Base-by-base conservation (phyloP, 495 filamentous ascomycete species). In the Aspergillus homomorphus region DNA sequence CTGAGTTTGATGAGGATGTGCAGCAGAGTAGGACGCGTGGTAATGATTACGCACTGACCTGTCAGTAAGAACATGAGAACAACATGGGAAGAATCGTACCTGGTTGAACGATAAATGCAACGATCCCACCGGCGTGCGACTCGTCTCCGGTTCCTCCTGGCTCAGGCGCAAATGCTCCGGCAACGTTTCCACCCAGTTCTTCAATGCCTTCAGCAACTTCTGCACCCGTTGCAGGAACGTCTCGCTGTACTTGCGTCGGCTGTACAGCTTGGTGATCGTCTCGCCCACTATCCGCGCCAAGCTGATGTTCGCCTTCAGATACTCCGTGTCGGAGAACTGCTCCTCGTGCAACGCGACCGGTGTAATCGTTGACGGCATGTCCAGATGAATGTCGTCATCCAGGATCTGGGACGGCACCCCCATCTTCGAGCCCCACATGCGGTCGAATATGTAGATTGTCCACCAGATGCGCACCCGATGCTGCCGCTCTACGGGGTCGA, bases 361-460 rank as follows among this genome's bases (percentile, higher is more conserved):
- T 19, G 59, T 58, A 2, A 77, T 65, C 12, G 62, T 68, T 8
- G 66, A 74, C 21, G 76, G 75, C 66, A 78, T 71, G 55, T 77
- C 75, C 33, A 79, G 67, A 45, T 79, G 73, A 45, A 78, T 78
- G 49, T 78, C 76, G 46, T 79, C 76, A 52, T 79, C 76, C 30
- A 71, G 69, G 26, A 79, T 76, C 58, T 77, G 73, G 61, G 74
- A 69, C 3, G 75, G 75, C 1, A 77, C 66, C 6, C 76, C 76
- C 70, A 78, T 76, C 44, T 75, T 78, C 10, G 75, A 77, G 18
- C 71, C 73, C 75, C 74, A 78, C 72, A 77, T 76, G 28, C 75
- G 71, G 53, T 79, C 75, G 54, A 79, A 78, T 30, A 76, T 76
- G 59, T 79, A 79, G 45, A 77, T 74, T 20, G 75, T 77, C 75